Conservation (phyloP, 805 yeast species). For the Schwanniomyces sp. region DNA sequence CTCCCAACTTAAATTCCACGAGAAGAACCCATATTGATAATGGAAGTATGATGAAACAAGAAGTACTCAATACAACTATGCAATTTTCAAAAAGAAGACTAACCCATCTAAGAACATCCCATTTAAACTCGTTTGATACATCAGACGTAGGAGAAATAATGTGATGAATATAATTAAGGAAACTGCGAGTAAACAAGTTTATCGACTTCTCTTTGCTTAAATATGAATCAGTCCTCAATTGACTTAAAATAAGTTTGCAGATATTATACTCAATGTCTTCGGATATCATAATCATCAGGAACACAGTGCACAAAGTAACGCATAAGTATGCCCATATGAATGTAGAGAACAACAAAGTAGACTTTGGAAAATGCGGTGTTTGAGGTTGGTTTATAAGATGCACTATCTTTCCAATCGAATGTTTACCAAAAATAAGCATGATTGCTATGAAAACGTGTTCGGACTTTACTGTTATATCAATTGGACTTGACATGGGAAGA, state of each 20-base stretch:
- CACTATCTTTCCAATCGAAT: slow-evolving; percentile 9
- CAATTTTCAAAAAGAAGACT: slow-evolving; percentile 13
- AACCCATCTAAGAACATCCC: slow-evolving; percentile 4
- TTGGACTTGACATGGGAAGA: neutral
- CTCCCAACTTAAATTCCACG: slow-evolving; percentile 12
- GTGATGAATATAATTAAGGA: slow-evolving; percentile 16
- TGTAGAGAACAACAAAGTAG: slow-evolving; percentile 12
- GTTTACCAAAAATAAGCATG: slow-evolving; percentile 11
- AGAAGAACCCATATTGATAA: slow-evolving; percentile 18
- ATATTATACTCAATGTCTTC: slow-evolving; percentile 22
- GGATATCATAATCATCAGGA: slow-evolving; percentile 12
- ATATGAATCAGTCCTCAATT: slow-evolving; percentile 1
- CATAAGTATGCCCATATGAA: slow-evolving; percentile 23
- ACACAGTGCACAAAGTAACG: slow-evolving; percentile 11
- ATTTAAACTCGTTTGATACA: neutral
- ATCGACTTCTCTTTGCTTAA: slow-evolving; percentile 25
- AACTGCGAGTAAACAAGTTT: slow-evolving; percentile 15
- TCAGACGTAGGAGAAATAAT: slow-evolving; percentile 2
- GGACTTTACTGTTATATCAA: slow-evolving; percentile 13
- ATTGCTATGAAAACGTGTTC: slow-evolving; percentile 25
- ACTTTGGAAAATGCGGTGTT: slow-evolving; percentile 13
- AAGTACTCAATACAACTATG: slow-evolving; percentile 16
- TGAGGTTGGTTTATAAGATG: slow-evolving; percentile 12
- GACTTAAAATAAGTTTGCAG: neutral
- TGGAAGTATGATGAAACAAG: slow-evolving; percentile 20